phyloP scores from a whole-genome alignment of 139 green algal genomes.

The Picochlorum sp. region DNA sequence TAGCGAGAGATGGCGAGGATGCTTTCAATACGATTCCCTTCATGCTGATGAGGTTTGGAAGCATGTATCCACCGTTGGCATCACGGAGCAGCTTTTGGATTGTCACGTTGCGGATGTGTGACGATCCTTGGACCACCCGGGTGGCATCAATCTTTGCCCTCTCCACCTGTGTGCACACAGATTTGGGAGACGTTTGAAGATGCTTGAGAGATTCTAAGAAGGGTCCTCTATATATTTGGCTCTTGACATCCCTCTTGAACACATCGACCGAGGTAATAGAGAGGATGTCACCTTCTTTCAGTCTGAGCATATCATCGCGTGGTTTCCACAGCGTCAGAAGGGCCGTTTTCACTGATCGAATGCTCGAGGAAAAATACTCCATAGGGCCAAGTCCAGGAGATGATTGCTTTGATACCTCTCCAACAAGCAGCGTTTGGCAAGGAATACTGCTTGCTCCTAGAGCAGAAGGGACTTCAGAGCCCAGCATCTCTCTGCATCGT shows the following conservation, averaged over 20 bases:
- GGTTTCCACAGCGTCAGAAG: not conserved
- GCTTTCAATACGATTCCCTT: slow-evolving; percentile 5
- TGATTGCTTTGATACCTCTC: slow-evolving; percentile 1
- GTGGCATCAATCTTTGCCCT: no score
- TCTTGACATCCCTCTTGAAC: no score
- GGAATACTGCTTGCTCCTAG: slow-evolving; percentile 1
- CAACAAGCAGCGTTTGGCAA: slow-evolving; percentile 3
- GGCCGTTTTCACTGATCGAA: not conserved
- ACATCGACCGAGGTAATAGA: no score
- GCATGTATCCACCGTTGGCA: not conserved
- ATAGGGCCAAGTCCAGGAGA: not conserved
- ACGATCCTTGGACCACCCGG: no score
- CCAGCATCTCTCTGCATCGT: not conserved
- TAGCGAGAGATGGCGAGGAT: not conserved
- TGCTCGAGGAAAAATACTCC: not conserved
- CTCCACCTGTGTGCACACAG: no score
- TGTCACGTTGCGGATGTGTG: no score
- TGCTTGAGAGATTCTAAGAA: no score
- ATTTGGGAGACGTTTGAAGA: no score
- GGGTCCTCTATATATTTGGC: no score
- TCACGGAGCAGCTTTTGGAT: no score
- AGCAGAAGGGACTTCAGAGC: slow-evolving; percentile 2
- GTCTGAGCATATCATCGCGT: no score
- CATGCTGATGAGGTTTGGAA: slow-evolving; percentile 3
- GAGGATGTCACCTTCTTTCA: no score